These are phyloP conservation scores for Solanum gracilifrons DNA, from an alignment of 257 asterid genomes.

Conservation along the genomic window DNA sequence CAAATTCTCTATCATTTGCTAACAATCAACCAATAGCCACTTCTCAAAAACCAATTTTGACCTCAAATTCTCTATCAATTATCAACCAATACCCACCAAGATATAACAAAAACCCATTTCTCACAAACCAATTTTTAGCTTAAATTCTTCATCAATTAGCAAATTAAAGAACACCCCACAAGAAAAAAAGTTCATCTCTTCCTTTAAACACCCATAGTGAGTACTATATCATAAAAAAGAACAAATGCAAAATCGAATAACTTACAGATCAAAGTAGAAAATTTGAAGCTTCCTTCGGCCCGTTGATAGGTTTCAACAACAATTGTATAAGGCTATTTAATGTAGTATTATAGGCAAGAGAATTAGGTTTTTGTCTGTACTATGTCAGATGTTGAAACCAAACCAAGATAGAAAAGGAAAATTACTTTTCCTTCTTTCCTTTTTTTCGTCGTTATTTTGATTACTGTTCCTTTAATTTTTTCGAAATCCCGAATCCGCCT, in stretches of 20 bases:
- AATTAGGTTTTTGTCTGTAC: background rate
- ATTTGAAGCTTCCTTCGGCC: background rate
- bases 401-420: background rate
- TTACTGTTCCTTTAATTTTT: background rate
- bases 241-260: background rate
- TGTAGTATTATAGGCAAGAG: background rate
- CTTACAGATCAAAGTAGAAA: background rate
- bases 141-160: background rate
- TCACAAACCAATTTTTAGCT: constrained; percentile 17
- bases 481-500: background rate
- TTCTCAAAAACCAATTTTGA: constrained; percentile 21
- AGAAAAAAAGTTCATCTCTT: background rate
- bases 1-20: background rate
- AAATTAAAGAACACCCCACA: background rate
- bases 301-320: background rate
- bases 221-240: background rate
- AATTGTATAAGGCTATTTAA: background rate
- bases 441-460: background rate
- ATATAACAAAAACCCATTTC: constrained; percentile 1
- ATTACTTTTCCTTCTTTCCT: background rate
- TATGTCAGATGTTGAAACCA: background rate
- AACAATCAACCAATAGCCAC: constrained; percentile 5
- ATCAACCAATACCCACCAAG: background rate
- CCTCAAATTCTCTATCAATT: constrained; percentile 3
- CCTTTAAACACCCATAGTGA: background rate